Evolutionary conservation across 345 rosid species (phyloP).

Genomic region (Brassica incana): DNA sequence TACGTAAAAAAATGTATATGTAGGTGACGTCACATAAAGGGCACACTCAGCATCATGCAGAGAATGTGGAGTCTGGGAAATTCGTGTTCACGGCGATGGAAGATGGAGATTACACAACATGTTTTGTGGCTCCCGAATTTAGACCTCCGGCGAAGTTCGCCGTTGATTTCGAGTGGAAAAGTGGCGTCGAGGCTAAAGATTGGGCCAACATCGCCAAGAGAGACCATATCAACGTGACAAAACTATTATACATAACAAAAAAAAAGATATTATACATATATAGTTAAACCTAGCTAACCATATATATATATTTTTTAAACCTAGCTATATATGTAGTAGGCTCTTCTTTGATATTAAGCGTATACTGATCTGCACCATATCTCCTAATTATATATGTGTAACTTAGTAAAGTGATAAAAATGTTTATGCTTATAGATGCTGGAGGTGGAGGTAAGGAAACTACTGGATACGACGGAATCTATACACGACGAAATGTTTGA

Average conservation of each 20-base stretch:
- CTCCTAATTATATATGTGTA: not conserved
- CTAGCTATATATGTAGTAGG: too few relatives aligned
- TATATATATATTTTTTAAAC: too few relatives aligned
- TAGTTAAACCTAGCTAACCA: not conserved
- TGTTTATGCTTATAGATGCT: conserved; percentile 43
- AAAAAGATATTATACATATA: not conserved
- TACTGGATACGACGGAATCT: conserved; percentile 53
- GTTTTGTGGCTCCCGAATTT: conserved; percentile 55
- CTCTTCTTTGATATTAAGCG: not conserved
- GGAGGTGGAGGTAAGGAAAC: conserved; percentile 71
- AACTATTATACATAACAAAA: too few relatives aligned
- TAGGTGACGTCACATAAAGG: conserved; percentile 73
- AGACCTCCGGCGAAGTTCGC: conserved; percentile 41
- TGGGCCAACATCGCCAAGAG: conserved; percentile 74
- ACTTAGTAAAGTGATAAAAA: not conserved
- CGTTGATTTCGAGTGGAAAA: conserved; percentile 75
- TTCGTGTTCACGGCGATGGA: conserved; percentile 73
- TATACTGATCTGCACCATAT: not conserved
- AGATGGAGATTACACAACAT: conserved; percentile 60
- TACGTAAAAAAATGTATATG: not conserved
- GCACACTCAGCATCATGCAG: conserved; percentile 50
- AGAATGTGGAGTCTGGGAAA: conserved; percentile 60
- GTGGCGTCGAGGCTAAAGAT: conserved; percentile 76
- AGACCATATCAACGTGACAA: conserved; percentile 59
- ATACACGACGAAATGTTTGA: conserved; percentile 81